Evolutionary conservation across 495 filamentous ascomycete species (phyloP), one percentile per base, ranked within the genome.

Genomic region (Talaromyces nanjingensis): DNA sequence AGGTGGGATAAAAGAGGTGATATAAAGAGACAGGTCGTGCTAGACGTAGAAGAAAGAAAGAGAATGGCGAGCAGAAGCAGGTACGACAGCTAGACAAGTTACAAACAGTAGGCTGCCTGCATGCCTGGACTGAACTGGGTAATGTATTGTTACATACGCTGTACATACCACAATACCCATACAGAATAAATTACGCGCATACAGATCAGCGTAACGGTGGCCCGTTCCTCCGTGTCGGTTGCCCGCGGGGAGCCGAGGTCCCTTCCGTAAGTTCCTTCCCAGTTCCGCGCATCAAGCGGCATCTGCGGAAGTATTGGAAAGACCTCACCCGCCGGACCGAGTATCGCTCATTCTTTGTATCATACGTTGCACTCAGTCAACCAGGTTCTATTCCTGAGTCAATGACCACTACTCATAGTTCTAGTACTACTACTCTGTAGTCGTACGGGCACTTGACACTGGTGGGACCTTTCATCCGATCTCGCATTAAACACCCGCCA

Each of bases 231-330:
- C 45, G 45, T 4, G 27, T 49, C 45, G 45, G 45, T 20, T 49
- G 45, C n/a, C n/a, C 3, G n/a, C 45, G 45, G 45, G n/a, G 45
- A 56, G 53, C 53, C 53, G 53, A 56, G 53, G 53, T 56, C 53
- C 3, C 45, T 49, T 47, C 6, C n/a, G 14, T 39, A n/a, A n/a
- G n/a, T n/a, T n/a, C 37, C 37, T 6, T 20, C 16, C 47, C n/a
- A n/a, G 18, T 54, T 54, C 49, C 49, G 24, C 27, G 53, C 22
- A 56, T 56, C 6, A 9, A 20, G 29, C 53, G 53, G 53, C 53
- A 56, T 56, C 53, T 56, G 53, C 53, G 53, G 53, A 56, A 56
- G 2, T 56, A 31, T 14, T 56, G 27, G 49, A 7, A 22, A 20
- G 6, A 9, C 49, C 49, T 29, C 20, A 9, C 45, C 45, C 45